Conservation (phyloP, 179 eudicot species). For the Corrigiola litoralis region DNA sequence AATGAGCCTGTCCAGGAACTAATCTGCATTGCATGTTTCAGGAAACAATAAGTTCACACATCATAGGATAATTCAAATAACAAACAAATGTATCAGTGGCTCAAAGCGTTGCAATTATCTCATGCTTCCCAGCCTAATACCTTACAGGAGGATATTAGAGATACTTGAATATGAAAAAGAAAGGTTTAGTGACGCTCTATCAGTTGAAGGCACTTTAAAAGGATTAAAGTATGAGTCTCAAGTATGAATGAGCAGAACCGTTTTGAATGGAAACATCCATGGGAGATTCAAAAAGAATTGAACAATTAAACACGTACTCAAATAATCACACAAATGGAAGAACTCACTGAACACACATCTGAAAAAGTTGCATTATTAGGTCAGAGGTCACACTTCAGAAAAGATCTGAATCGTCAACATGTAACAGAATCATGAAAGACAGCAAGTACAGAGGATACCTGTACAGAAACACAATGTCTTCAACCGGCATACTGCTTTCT, state of each 20-base stretch:
- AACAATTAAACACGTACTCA: too few relatives aligned
- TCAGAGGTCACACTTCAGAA: conserved; percentile 2
- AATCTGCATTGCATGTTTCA: conserved; percentile 41
- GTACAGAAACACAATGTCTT: conserved; percentile 83
- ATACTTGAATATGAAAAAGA: too few relatives aligned
- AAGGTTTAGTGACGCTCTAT: too few relatives aligned
- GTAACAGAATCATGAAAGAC: background rate
- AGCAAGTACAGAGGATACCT: conserved; percentile 37
- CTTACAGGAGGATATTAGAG: too few relatives aligned
- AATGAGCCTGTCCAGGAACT: conserved; percentile 87
- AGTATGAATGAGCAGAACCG: too few relatives aligned
- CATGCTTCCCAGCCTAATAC: too few relatives aligned
- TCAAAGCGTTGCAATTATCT: background rate
- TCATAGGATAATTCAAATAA: background rate
- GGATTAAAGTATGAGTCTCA: too few relatives aligned
- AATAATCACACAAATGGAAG: background rate
- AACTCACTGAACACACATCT: background rate
- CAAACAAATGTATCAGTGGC: background rate
- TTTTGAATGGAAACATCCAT: too few relatives aligned
- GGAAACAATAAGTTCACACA: conserved; percentile 4
- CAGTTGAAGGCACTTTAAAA: too few relatives aligned
- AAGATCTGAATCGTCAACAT: background rate
- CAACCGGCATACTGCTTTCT: conserved; percentile 43
- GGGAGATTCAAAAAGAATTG: background rate
- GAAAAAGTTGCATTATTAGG: background rate